Percentiles rank a stretch among this genome's conserved stretches.
Conservation (phyloP, 2,329 filamentous ascomycete species). For the Fusarium redolens region DNA sequence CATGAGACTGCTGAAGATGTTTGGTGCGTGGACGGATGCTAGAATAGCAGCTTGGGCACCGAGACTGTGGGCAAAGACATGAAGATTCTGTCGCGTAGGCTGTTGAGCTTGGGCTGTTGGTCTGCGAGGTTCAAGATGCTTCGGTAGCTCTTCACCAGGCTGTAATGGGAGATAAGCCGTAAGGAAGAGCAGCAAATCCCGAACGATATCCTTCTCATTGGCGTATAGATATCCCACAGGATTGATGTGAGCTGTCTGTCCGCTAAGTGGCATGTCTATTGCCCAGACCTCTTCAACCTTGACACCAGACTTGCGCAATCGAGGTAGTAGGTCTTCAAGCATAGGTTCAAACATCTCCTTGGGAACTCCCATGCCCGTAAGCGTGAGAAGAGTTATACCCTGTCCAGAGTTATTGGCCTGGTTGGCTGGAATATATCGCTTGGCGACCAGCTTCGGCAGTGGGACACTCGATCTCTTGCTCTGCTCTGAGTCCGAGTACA, state of each 20-base stretch:
- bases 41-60: neutral
- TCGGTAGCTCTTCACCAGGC: neutral
- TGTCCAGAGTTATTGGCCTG: too few relatives aligned
- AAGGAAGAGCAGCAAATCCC: neutral
- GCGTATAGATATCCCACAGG: too few relatives aligned
- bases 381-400: neutral
- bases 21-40: neutral
- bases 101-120: neutral
- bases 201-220: neutral
- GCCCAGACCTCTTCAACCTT: neutral
- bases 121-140: neutral
- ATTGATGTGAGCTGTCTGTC: neutral
- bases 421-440: too few relatives aligned
- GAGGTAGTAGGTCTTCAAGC: neutral
- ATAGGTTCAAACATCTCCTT: neutral
- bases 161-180: neutral
- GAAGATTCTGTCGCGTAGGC: neutral
- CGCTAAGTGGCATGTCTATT: neutral
- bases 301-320: neutral
- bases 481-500: fast-evolving
- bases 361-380: neutral
- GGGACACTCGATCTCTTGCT: fast-evolving
- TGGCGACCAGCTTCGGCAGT: too few relatives aligned
- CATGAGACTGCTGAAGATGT: neutral
- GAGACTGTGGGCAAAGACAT: neutral